Conservation (phyloP, 208 protist genomes). For the Wallacemonas sp. region DNA sequence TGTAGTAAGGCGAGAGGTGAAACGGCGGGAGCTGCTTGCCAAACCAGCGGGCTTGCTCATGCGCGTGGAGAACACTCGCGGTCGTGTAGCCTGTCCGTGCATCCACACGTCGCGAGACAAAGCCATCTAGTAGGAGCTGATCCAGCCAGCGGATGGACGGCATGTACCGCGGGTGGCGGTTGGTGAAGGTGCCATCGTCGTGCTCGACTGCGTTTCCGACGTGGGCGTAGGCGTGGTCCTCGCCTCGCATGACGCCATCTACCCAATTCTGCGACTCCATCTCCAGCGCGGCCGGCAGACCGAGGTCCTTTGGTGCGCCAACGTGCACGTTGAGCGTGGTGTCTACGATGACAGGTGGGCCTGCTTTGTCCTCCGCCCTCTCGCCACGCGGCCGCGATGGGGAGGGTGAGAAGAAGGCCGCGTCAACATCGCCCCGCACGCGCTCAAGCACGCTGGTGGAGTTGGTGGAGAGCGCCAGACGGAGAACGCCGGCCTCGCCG, state of each 20-base stretch:
- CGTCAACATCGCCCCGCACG: constrained; percentile 6
- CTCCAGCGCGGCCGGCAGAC: constrained; percentile 48
- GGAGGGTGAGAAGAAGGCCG: not conserved
- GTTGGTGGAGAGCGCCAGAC: constrained; percentile 29
- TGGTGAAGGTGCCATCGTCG: not conserved
- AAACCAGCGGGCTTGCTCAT: constrained; percentile 23
- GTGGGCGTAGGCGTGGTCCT: constrained; percentile 41
- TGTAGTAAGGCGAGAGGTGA: constrained; percentile 68
- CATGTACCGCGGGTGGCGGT: constrained; percentile 6
- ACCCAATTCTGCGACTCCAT: constrained; percentile 48
- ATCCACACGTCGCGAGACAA: constrained; percentile 54
- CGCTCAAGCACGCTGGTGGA: constrained; percentile 22
- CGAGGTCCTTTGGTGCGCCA: constrained; percentile 46
- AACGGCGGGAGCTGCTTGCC: constrained; percentile 40
- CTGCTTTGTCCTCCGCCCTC: not conserved
- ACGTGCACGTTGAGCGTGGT: constrained; percentile 36
- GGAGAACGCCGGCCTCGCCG: not conserved
- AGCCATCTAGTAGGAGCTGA: constrained; percentile 70
- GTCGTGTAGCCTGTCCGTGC: constrained; percentile 52
- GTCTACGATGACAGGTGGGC: not conserved
- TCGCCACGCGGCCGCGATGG: not conserved
- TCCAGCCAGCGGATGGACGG: constrained; percentile 49
- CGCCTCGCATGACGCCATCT: constrained; percentile 42
- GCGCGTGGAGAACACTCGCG: constrained; percentile 29
- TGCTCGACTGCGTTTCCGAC: not conserved